phyloP scores from a whole-genome alignment of 78 protist genomes.

The Emiliania huxleyi region DNA sequence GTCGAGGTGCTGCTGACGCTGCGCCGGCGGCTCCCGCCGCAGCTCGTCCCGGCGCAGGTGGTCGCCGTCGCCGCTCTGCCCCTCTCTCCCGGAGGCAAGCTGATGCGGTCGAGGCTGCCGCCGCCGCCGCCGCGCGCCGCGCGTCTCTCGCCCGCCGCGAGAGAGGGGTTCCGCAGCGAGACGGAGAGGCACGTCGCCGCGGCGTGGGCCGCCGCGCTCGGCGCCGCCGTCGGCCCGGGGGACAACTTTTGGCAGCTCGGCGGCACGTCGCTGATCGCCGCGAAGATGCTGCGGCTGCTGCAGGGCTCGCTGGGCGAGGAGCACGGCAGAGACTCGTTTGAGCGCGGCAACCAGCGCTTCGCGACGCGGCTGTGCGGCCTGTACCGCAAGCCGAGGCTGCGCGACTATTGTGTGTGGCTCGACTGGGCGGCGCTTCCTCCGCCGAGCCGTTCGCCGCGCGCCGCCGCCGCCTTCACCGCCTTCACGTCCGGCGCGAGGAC shows the following conservation, averaged over 20 bases:
- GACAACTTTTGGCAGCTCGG: not conserved
- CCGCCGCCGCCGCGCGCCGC: not conserved
- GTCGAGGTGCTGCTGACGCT: not conserved
- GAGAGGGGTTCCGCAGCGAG: not conserved
- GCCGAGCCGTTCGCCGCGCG: too few species aligned
- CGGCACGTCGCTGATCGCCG: not conserved
- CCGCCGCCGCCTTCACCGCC: too few species aligned
- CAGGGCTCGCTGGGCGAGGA: not conserved
- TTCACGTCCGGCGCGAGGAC: too few species aligned
- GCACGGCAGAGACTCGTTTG: not conserved
- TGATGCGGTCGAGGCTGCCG: not conserved
- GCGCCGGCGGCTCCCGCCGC: not conserved
- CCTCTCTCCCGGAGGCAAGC: constrained; percentile 17
- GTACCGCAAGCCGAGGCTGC: not conserved
- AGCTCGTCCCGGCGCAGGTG: not conserved
- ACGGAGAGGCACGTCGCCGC: not conserved
- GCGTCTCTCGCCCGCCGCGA: not conserved
- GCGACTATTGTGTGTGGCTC: not conserved
- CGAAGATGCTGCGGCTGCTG: not conserved
- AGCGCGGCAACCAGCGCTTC: not conserved
- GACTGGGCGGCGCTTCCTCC: too few species aligned
- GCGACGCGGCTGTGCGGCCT: constrained; percentile 17
- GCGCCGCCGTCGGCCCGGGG: not conserved
- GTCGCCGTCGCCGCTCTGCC: not conserved
- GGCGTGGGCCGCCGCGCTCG: not conserved